Conservation (phyloP, 805 yeast genomes). For the Pichia phayaonensis region DNA sequence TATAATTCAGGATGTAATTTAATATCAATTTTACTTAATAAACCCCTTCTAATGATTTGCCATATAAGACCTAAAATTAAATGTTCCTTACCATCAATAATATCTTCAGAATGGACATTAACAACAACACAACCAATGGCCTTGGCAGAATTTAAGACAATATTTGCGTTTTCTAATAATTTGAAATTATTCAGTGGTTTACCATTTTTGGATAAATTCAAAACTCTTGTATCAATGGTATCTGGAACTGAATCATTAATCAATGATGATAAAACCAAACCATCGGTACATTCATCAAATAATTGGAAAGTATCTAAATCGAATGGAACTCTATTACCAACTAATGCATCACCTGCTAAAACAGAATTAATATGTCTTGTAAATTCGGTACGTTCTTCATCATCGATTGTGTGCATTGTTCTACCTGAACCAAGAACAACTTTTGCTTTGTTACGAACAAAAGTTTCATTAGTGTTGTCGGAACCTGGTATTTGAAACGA, state of each 20-base stretch:
- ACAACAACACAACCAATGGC: constrained; percentile 98
- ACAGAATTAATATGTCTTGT: constrained; percentile 94
- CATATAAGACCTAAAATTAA: constrained; percentile 85
- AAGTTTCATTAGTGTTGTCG: constrained; percentile 24
- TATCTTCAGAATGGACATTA: constrained; percentile 93
- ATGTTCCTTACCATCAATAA: constrained; percentile 88
- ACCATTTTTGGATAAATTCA: constrained; percentile 77
- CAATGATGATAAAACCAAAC: constrained; percentile 83
- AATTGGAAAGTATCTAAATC: constrained; percentile 92
- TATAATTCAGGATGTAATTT: constrained; percentile 94
- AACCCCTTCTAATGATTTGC: constrained; percentile 97
- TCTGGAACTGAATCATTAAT: constrained; percentile 98
- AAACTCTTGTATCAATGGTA: constrained; percentile 95
- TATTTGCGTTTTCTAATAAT: constrained; percentile 94
- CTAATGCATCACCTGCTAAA: constrained; percentile 77
- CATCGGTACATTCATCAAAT: constrained; percentile 95
- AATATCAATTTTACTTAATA: constrained; percentile 90
- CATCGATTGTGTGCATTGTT: constrained; percentile 92
- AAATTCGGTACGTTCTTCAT: constrained; percentile 93
- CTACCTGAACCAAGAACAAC: constrained; percentile 81
- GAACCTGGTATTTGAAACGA: constrained; percentile 8
- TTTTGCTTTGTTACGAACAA: constrained; percentile 49
- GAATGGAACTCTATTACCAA: constrained; percentile 81
- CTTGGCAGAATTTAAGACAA: constrained; percentile 96
- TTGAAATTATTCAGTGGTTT: constrained; percentile 86